These are phyloP conservation scores for Euphorbia tirucalli DNA, from an alignment of 345 rosid genomes.

Conservation along the genomic window DNA sequence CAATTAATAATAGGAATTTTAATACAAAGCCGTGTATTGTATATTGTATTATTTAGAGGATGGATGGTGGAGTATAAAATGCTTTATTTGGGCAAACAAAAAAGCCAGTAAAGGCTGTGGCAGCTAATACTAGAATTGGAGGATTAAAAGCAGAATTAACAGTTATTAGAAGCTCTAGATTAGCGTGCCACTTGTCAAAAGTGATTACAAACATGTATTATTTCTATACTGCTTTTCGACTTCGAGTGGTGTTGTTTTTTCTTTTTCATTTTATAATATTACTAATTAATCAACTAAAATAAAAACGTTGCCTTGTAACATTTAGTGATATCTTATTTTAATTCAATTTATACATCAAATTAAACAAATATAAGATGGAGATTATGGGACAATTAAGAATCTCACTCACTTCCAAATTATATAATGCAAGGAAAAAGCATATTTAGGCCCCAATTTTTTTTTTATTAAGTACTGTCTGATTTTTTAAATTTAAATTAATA, in stretches of 20 bases:
- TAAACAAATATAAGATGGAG: neutral
- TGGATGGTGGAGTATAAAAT: too few relatives aligned
- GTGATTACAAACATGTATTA: constrained; percentile 30
- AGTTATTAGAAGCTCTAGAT: constrained; percentile 25
- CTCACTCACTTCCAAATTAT: neutral
- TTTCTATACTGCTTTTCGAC: constrained; percentile 17
- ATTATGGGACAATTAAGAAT: neutral
- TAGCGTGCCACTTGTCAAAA: constrained; percentile 35
- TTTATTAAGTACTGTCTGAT: too few relatives aligned
- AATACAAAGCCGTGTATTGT: too few relatives aligned
- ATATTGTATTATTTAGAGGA: too few relatives aligned
- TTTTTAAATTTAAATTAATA: too few relatives aligned
- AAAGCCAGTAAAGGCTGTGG: constrained; percentile 4
- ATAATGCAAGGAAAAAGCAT: neutral
- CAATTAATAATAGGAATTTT: too few relatives aligned
- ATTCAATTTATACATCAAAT: neutral
- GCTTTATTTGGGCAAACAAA: too few relatives aligned
- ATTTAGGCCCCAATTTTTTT: too few relatives aligned
- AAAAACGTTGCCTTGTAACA: too few relatives aligned
- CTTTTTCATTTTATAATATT: neutral
- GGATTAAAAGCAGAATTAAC: constrained; percentile 8
- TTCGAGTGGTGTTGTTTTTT: neutral
- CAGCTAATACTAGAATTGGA: neutral
- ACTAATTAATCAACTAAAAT: neutral
- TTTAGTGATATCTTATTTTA: neutral